These are phyloP conservation scores for Nemophila menziesii DNA, from an alignment of 257 asterid genomes.

Conservation along the genomic window DNA sequence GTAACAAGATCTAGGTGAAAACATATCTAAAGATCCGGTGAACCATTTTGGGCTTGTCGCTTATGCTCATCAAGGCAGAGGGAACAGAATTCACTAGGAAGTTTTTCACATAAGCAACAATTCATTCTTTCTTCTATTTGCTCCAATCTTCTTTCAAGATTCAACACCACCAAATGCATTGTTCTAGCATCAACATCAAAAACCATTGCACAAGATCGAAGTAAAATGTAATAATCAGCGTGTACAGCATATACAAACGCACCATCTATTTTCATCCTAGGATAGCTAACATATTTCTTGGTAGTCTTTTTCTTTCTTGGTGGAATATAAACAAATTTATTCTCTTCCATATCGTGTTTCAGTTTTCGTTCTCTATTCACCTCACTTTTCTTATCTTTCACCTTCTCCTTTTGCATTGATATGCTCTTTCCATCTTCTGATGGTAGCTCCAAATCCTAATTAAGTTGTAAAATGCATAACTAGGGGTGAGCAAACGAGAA, in stretches of 20 bases:
- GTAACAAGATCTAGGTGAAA: too few species aligned
- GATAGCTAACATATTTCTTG: constrained; percentile 30
- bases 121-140: constrained; percentile 44
- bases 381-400: constrained; percentile 12
- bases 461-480: constrained; percentile 1
- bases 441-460: constrained; percentile 27
- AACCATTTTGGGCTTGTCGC: background rate
- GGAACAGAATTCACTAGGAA: constrained; percentile 17
- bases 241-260: constrained; percentile 47
- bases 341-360: constrained; percentile 60
- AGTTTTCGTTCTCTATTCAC: constrained; percentile 30
- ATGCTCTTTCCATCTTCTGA: too few species aligned
- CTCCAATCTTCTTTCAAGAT: constrained; percentile 48
- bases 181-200: constrained; percentile 53
- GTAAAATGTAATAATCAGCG: constrained; percentile 69
- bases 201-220: constrained; percentile 64
- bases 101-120: constrained; percentile 18
- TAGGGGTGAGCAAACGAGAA: too few species aligned
- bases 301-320: constrained; percentile 33
- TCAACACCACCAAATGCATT: constrained; percentile 58
- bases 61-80: constrained; percentile 17
- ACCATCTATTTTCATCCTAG: constrained; percentile 39
- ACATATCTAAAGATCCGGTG: too few species aligned
- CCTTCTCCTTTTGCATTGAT: constrained; percentile 5
- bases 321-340: constrained; percentile 44